These are phyloP conservation scores for Fusarium burgessii DNA, from an alignment of 2,329 filamentous ascomycete genomes.

Conservation along the genomic window DNA sequence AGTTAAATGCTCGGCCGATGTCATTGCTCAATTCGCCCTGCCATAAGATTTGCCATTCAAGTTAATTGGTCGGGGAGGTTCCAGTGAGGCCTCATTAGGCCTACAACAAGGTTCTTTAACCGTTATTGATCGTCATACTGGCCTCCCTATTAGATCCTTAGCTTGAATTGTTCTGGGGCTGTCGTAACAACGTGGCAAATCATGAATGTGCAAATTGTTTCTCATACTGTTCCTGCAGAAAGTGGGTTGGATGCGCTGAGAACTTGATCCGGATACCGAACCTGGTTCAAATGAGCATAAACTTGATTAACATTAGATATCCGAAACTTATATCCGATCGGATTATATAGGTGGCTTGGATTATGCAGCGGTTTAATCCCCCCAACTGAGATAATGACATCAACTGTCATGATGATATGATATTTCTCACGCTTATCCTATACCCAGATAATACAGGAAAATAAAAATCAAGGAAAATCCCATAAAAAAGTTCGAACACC, in stretches of 20 bases:
- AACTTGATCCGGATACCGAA: neutral
- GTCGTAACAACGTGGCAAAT: neutral
- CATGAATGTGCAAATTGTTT: neutral
- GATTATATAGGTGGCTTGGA: neutral
- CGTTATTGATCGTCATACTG: neutral
- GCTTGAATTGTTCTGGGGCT: neutral
- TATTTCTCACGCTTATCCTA: neutral
- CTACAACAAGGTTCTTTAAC: neutral
- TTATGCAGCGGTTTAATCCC: neutral
- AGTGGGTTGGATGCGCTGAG: neutral
- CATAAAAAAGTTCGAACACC: neutral
- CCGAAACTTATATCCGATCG: constrained; percentile 1
- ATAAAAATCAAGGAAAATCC: neutral
- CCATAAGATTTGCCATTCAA: neutral
- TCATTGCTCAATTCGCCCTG: neutral
- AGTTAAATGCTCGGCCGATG: constrained; percentile 13
- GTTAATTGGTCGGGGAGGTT: neutral
- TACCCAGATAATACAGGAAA: neutral
- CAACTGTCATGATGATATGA: neutral
- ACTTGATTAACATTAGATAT: neutral
- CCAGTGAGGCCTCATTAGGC: neutral
- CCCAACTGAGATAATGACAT: neutral
- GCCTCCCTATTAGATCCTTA: neutral
- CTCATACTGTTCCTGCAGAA: constrained; percentile 12
- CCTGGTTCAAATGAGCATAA: neutral